These are phyloP conservation scores for Picochlorum sp. DNA, from an alignment of 139 green algal genomes.

Conservation along the genomic window DNA sequence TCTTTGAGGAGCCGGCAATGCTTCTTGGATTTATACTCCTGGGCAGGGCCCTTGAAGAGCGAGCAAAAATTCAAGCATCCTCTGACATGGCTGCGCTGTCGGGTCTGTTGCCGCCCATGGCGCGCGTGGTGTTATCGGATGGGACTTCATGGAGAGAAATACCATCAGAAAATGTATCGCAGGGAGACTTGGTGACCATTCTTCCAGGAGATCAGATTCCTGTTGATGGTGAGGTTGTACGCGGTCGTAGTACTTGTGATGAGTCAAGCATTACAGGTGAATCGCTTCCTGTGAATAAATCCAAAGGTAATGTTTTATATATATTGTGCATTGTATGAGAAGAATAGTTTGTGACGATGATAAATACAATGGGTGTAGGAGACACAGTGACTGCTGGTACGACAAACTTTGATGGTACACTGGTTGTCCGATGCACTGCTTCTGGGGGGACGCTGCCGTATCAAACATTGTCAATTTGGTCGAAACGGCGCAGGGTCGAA, in stretches of 20 bases:
- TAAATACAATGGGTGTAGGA: slow-evolving; percentile 23
- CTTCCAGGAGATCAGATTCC: slow-evolving; percentile 78
- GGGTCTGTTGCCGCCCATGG: slow-evolving; percentile 71
- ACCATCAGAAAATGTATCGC: slow-evolving; percentile 49
- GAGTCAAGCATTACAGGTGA: slow-evolving; percentile 79
- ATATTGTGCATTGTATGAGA: too few relatives aligned
- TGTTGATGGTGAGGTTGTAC: slow-evolving; percentile 68
- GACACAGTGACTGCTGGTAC: slow-evolving; percentile 71
- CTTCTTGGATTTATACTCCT: slow-evolving; percentile 88
- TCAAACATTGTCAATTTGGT: slow-evolving; percentile 76
- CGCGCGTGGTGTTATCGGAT: slow-evolving; percentile 55
- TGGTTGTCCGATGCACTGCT: slow-evolving; percentile 53
- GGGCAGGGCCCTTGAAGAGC: slow-evolving; percentile 82
- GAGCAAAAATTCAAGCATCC: slow-evolving; percentile 80
- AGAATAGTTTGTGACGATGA: neutral
- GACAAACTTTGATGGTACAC: slow-evolving; percentile 69
- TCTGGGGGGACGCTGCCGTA: slow-evolving; percentile 69
- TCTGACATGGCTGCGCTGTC: slow-evolving; percentile 85
- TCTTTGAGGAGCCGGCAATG: slow-evolving; percentile 98
- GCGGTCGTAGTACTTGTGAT: slow-evolving; percentile 53
- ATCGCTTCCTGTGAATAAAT: slow-evolving; percentile 68
- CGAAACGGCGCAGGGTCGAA: slow-evolving; percentile 61
- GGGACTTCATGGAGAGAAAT: slow-evolving; percentile 44
- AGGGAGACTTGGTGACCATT: slow-evolving; percentile 63
- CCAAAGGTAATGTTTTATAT: slow-evolving; percentile 17